Percentiles rank a stretch among this genome's conserved stretches.
phyloP scores from a whole-genome alignment of 163 green algal genomes.

The Chlorella variabilis region DNA sequence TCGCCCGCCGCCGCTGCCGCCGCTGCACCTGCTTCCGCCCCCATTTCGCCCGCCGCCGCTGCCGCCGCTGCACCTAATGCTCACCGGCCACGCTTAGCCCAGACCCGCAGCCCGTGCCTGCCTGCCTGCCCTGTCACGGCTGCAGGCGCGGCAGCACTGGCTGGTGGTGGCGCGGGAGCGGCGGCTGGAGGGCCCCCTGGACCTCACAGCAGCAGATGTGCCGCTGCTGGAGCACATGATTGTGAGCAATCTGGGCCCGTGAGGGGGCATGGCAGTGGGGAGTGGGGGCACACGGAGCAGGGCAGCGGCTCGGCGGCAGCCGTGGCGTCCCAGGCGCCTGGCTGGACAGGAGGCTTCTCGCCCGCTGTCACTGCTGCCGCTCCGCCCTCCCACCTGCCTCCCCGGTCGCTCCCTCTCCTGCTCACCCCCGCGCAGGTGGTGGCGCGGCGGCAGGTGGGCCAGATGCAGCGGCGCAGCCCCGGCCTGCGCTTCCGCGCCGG shows the following conservation, averaged over 20 bases:
- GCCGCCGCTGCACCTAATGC: no score
- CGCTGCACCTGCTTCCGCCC: no score
- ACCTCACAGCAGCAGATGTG: constrained; percentile 56
- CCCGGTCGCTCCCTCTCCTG: no score
- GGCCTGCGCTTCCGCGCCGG: constrained; percentile 54
- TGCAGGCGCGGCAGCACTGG: constrained; percentile 46
- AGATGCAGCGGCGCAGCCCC: neutral
- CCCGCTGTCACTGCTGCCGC: no score
- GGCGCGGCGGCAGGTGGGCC: neutral
- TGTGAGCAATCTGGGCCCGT: constrained; percentile 32
- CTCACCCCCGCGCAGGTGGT: neutral
- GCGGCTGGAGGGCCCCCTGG: constrained; percentile 44
- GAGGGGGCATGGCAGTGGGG: no score
- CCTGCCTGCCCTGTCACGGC: neutral
- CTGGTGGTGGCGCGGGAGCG: constrained; percentile 58
- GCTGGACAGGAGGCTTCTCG: no score
- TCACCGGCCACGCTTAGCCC: no score
- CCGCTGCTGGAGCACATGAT: constrained; percentile 68
- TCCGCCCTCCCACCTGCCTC: no score
- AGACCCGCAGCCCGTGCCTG: no score
- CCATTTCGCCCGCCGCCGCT: no score
- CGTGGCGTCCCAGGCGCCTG: no score
- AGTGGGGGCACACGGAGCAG: neutral
- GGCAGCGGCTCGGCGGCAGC: neutral
- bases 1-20: no score